These are phyloP conservation scores for Globisporangium solare DNA, from an alignment of 352 stramenopile genomes.

Conservation along the genomic window DNA sequence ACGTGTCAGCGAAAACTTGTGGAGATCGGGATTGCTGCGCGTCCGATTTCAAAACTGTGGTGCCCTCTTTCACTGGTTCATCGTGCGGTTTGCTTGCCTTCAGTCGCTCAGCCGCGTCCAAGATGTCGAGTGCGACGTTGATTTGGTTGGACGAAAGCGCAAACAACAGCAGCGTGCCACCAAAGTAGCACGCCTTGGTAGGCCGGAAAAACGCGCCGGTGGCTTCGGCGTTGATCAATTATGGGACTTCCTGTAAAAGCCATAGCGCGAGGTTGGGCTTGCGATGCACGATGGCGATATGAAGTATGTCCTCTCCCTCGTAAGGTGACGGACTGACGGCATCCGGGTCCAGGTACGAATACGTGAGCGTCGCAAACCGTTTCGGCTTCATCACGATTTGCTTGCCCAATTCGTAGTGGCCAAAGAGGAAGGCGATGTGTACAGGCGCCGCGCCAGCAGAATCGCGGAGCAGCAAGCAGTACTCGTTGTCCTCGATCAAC, in stretches of 20 bases:
- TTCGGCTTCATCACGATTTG: slow-evolving; percentile 26
- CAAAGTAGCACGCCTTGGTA: slow-evolving; percentile 57
- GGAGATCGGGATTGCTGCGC: neutral
- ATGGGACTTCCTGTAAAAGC: slow-evolving; percentile 30
- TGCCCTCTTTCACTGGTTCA: slow-evolving; percentile 7
- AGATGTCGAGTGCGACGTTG: slow-evolving; percentile 31
- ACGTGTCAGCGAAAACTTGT: slow-evolving; percentile 10
- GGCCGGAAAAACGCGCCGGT: slow-evolving; percentile 50
- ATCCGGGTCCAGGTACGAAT: slow-evolving; percentile 22
- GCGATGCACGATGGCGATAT: slow-evolving; percentile 62
- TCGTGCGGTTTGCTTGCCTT: slow-evolving; percentile 9
- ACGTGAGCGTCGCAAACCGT: slow-evolving; percentile 31
- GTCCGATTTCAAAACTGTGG: neutral
- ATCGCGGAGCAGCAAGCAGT: slow-evolving; percentile 38
- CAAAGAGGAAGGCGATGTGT: slow-evolving; percentile 55
- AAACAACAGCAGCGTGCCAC: slow-evolving; percentile 50
- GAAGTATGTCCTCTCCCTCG: slow-evolving; percentile 58
- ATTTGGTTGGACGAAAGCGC: slow-evolving; percentile 53
- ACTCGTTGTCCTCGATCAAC: slow-evolving; percentile 29
- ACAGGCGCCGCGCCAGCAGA: slow-evolving; percentile 44
- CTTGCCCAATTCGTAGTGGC: slow-evolving; percentile 51
- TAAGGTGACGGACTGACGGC: slow-evolving; percentile 34
- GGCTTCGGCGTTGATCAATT: slow-evolving; percentile 38
- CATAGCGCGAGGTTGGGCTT: slow-evolving; percentile 30
- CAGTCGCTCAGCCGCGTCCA: slow-evolving; percentile 25